Conservation (phyloP, 192 early-diverging fungal genomes). For the Coemansia sp. region DNA sequence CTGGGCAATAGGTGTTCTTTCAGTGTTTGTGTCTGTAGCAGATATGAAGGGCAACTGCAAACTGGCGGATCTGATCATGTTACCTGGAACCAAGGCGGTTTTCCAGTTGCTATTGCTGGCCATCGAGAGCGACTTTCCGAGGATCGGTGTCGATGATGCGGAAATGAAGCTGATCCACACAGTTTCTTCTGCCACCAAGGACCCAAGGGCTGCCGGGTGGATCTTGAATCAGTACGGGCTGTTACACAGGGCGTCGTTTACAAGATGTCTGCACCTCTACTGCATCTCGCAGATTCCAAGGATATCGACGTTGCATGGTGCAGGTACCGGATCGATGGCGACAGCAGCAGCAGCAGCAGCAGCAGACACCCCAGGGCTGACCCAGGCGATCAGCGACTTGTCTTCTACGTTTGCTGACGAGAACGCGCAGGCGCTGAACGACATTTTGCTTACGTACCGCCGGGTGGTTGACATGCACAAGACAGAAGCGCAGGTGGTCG, state of each 20-base stretch:
- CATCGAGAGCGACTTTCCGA: slow-evolving; percentile 23
- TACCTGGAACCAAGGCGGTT: slow-evolving; percentile 32
- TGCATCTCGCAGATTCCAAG: slow-evolving; percentile 17
- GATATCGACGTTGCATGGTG: slow-evolving; percentile 1
- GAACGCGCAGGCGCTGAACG: slow-evolving; percentile 18
- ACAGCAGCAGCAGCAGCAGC: slow-evolving; percentile 10
- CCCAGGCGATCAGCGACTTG: slow-evolving; percentile 30
- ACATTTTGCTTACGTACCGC: slow-evolving; percentile 25
- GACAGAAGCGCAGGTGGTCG: not conserved
- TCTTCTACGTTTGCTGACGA: slow-evolving; percentile 14
- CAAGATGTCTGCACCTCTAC: slow-evolving; percentile 35
- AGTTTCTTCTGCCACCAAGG: slow-evolving; percentile 23
- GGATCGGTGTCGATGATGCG: slow-evolving; percentile 8
- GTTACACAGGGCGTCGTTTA: slow-evolving; percentile 20
- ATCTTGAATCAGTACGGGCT: slow-evolving; percentile 43
- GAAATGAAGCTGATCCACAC: slow-evolving; percentile 27
- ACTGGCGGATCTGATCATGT: slow-evolving; percentile 24
- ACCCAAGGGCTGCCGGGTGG: slow-evolving; percentile 39
- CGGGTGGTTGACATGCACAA: slow-evolving; percentile 6
- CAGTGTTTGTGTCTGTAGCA: slow-evolving; percentile 43
- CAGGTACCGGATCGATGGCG: not conserved
- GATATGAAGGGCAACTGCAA: slow-evolving; percentile 48
- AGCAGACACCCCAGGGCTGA: slow-evolving; percentile 19
- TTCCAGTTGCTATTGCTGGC: slow-evolving; percentile 39
- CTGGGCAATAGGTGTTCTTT: slow-evolving; percentile 42